Conservation (phyloP, 2,329 filamentous ascomycete species). For the Thielaviopsis cerberus region DNA sequence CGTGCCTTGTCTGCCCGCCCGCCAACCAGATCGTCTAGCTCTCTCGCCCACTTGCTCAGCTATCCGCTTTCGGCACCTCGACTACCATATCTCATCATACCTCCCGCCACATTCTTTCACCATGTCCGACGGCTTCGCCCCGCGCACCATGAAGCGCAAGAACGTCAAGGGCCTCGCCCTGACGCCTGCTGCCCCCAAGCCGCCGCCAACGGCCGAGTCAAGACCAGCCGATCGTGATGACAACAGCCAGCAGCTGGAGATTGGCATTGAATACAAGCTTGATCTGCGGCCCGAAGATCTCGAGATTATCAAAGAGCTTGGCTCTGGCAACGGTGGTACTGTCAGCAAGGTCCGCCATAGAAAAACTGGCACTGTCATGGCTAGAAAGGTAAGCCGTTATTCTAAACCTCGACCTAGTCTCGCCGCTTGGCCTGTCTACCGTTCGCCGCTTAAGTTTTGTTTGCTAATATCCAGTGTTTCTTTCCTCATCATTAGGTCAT, state of each 20-base stretch:
- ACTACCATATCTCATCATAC: not conserved
- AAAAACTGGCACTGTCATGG: conserved; percentile 90
- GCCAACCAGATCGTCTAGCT: not conserved
- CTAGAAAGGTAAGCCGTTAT: conserved; percentile 55
- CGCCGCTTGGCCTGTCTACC: not conserved
- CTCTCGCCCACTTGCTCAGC: not conserved
- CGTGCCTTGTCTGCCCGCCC: not conserved
- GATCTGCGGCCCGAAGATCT: conserved; percentile 84
- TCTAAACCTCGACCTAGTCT: not conserved
- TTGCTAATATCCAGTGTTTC: not conserved
- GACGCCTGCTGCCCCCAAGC: conserved; percentile 56
- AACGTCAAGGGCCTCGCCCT: conserved; percentile 93
- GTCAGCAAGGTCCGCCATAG: conserved; percentile 96
- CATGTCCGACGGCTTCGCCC: conserved; percentile 46
- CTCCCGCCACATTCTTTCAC: conserved; percentile 10
- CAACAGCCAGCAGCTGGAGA: conserved; percentile 54
- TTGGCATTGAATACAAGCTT: conserved; percentile 90
- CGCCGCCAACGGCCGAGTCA: conserved; percentile 52
- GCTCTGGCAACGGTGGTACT: conserved; percentile 88
- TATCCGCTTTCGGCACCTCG: not conserved
- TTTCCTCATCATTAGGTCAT: conserved; percentile 51
- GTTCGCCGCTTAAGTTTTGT: not conserved
- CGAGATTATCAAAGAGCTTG: conserved; percentile 82
- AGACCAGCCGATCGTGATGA: conserved; percentile 44
- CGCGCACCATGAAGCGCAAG: conserved; percentile 90